A percentile compares a stretch with the other conserved stretches of the same genome.
These are phyloP conservation scores for Diplodia corticola DNA, from an alignment of 2,329 filamentous ascomycete genomes.

Conservation along the genomic window DNA sequence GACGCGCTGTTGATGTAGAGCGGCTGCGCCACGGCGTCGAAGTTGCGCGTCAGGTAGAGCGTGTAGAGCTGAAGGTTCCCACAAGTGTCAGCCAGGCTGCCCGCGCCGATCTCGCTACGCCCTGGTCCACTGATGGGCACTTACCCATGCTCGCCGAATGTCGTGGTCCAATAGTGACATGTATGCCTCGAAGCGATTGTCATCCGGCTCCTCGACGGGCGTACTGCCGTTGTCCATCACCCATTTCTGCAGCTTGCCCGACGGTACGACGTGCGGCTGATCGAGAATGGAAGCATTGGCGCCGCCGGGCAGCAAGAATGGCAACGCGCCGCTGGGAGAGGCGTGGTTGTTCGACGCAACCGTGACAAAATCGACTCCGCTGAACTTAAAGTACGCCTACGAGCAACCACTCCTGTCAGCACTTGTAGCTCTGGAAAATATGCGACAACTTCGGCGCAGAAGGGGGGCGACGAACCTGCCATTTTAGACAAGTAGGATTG, in stretches of 20 bases:
- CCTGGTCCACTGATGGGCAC: constrained; percentile 24
- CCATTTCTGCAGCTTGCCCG: constrained; percentile 70
- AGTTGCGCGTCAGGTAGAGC: constrained; percentile 77
- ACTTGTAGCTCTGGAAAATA: neutral
- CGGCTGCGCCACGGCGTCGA: constrained; percentile 61
- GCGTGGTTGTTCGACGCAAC: constrained; percentile 86
- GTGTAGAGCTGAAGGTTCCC: constrained; percentile 61
- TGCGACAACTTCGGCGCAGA: neutral
- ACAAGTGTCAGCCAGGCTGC: neutral
- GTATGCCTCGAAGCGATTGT: constrained; percentile 70
- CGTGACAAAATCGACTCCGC: constrained; percentile 65
- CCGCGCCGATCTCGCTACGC: constrained; percentile 18
- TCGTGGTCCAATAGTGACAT: constrained; percentile 71
- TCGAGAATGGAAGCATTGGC: constrained; percentile 31
- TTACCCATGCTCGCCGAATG: constrained; percentile 83
- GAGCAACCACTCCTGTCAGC: constrained; percentile 7
- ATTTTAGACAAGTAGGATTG: constrained; percentile 92
- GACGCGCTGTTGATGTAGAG: constrained; percentile 71
- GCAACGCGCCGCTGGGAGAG: constrained; percentile 82
- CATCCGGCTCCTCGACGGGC: constrained; percentile 48
- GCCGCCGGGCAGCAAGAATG: constrained; percentile 70
- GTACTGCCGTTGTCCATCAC: constrained; percentile 48
- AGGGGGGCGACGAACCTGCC: constrained; percentile 66
- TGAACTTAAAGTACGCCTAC: constrained; percentile 83
- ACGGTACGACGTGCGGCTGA: constrained; percentile 52